phyloP scores from a whole-genome alignment of 345 rosid genomes.

The Populus deltoides region DNA sequence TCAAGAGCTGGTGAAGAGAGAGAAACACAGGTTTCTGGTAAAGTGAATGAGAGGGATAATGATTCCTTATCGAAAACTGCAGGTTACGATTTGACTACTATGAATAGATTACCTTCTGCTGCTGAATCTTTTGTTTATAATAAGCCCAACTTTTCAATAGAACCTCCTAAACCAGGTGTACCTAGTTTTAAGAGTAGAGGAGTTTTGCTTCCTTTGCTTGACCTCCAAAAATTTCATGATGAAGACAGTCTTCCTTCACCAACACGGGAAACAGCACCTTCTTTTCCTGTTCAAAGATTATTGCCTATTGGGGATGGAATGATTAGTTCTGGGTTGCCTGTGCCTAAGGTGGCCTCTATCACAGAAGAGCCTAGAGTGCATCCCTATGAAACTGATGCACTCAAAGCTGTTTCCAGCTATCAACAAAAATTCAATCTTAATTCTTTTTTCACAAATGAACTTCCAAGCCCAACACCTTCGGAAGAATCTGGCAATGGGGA shows the following conservation, averaged over 20 bases:
- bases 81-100: conserved; percentile 20
- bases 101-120: conserved; percentile 16
- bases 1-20: conserved; percentile 32
- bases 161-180: conserved; percentile 42
- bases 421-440: conserved; percentile 64
- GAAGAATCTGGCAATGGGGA: conserved; percentile 59
- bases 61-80: conserved; percentile 26
- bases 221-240: conserved; percentile 94
- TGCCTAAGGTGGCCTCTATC: conserved; percentile 33
- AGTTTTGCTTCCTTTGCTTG: conserved; percentile 64
- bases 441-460: conserved; percentile 47
- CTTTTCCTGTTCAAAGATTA: conserved; percentile 38
- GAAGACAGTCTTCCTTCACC: conserved; percentile 96
- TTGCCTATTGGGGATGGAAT: conserved; percentile 36
- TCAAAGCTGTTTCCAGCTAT: conserved; percentile 72
- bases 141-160: conserved; percentile 29
- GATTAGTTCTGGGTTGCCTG: conserved; percentile 31
- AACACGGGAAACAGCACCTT: conserved; percentile 66
- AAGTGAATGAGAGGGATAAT: conserved; percentile 28
- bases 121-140: conserved; percentile 26
- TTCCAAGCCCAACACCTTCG: conserved; percentile 98
- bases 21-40: conserved; percentile 22
- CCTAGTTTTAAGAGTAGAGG: conserved; percentile 49
- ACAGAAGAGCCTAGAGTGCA: conserved; percentile 39
- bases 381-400: conserved; percentile 73